Percentiles rank a stretch among this genome's conserved stretches.
These are phyloP conservation scores for Paralagenidium karlingii DNA, from an alignment of 352 stramenopile species.

Conservation along the genomic window DNA sequence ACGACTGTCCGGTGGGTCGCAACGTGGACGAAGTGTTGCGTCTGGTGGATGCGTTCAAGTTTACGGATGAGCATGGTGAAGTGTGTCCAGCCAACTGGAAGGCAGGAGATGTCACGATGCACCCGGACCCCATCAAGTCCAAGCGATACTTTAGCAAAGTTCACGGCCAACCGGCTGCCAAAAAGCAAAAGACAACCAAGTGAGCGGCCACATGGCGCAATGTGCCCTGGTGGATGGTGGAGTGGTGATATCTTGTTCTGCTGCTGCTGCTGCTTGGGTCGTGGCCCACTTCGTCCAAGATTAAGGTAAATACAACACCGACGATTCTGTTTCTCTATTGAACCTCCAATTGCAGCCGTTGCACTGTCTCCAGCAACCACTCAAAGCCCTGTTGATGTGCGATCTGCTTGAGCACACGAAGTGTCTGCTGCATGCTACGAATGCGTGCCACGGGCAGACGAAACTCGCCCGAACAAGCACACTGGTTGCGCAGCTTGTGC, in stretches of 20 bases:
- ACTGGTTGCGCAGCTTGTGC: slow-evolving; percentile 70
- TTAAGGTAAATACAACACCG: background rate
- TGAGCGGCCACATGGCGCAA: no score
- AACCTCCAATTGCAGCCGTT: slow-evolving; percentile 23
- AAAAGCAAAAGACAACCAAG: no score
- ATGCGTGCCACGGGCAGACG: slow-evolving; percentile 15
- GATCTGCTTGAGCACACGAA: slow-evolving; percentile 49
- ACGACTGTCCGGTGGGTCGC: slow-evolving; percentile 84
- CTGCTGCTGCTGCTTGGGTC: no score
- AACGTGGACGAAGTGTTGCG: slow-evolving; percentile 89
- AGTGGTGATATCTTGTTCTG: no score
- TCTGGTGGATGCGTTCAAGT: slow-evolving; percentile 89
- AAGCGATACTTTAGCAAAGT: slow-evolving; percentile 83
- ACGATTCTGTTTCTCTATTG: background rate
- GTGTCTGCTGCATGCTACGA: slow-evolving; percentile 32
- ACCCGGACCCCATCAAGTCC: slow-evolving; percentile 65
- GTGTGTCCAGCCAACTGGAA: slow-evolving; percentile 91
- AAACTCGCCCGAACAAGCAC: slow-evolving; percentile 65
- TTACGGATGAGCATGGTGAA: slow-evolving; percentile 86
- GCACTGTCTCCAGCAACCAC: slow-evolving; percentile 54
- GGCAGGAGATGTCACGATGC: slow-evolving; percentile 79
- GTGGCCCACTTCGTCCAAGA: no score
- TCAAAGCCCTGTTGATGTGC: slow-evolving; percentile 52
- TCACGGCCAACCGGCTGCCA: no score
- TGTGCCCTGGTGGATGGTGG: no score